These are phyloP conservation scores for Solanum appendiculatum DNA, from an alignment of 257 asterid species.

Conservation along the genomic window DNA sequence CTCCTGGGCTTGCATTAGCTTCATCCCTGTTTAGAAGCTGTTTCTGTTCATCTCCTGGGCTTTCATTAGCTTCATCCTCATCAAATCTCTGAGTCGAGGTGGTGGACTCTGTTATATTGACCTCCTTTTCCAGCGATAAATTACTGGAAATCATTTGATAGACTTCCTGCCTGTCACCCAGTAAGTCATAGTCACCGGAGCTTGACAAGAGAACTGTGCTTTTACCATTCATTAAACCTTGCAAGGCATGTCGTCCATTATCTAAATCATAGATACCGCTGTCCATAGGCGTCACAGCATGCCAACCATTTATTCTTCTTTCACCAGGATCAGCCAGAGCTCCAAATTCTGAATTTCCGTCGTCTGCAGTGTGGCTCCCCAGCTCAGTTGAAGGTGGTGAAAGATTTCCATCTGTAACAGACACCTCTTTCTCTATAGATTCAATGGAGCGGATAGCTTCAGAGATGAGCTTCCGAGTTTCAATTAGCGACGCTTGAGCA, in stretches of 20 bases:
- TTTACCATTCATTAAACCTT: conserved; percentile 27
- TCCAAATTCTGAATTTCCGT: conserved; percentile 2
- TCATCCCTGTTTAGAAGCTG: conserved; percentile 6
- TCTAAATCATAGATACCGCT: conserved; percentile 6
- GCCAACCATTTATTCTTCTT: conserved; percentile 40
- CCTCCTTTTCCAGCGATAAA: conserved; percentile 7
- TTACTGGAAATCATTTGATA: conserved; percentile 14
- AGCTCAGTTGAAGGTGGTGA: conserved; percentile 10
- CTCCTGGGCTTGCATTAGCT: background rate
- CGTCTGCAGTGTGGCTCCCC: conserved; percentile 1
- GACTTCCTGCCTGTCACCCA: conserved; percentile 14
- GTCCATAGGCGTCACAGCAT: conserved; percentile 12
- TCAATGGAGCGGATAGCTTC: conserved; percentile 54
- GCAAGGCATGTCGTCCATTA: conserved; percentile 11
- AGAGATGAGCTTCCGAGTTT: conserved; percentile 65
- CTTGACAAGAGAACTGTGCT: background rate
- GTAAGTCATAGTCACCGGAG: conserved; percentile 5
- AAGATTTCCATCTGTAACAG: conserved; percentile 1
- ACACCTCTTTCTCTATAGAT: conserved; percentile 42
- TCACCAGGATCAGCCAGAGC: conserved; percentile 4
- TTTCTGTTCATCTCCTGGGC: conserved; percentile 8
- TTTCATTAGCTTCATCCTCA: conserved; percentile 7
- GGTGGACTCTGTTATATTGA: conserved; percentile 1
- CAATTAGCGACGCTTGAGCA: conserved; percentile 60
- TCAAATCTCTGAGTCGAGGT: background rate